Conservation (phyloP, 1,284 basidiomycete species). For the Puccinia horiana region DNA sequence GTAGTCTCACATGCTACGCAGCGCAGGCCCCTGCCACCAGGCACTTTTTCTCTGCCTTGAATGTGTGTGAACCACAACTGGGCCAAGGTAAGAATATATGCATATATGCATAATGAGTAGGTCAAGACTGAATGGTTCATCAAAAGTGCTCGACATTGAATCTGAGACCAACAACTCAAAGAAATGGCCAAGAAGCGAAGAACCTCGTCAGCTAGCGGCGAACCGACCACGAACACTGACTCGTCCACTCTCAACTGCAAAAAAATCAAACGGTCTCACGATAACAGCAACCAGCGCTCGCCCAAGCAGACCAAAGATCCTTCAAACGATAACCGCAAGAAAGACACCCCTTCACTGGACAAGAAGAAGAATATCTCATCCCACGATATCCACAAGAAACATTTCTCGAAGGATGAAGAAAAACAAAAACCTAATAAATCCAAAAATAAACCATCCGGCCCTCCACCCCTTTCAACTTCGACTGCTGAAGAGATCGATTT, state of each 20-base stretch:
- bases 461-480: conserved; percentile 8
- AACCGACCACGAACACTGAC: background rate
- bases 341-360: background rate
- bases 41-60: too few species aligned
- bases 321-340: background rate
- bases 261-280: background rate
- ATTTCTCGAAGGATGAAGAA: background rate
- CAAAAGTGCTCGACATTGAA: too few species aligned
- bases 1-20: too few species aligned
- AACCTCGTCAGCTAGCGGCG: background rate
- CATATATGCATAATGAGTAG: too few species aligned
- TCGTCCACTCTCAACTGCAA: background rate
- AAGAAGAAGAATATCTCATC: background rate
- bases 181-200: background rate
- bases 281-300: background rate
- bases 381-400: background rate
- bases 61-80: too few species aligned
- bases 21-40: too few species aligned
- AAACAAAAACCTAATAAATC: background rate
- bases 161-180: background rate
- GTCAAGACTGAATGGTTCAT: too few species aligned
- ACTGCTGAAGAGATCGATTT: conserved; percentile 42
- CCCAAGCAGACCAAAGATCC: background rate
- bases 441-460: background rate
- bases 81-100: too few species aligned